Evolutionary conservation across 2,329 filamentous ascomycete genomes (phyloP).

Genomic region (Didymella keratinophila): DNA sequence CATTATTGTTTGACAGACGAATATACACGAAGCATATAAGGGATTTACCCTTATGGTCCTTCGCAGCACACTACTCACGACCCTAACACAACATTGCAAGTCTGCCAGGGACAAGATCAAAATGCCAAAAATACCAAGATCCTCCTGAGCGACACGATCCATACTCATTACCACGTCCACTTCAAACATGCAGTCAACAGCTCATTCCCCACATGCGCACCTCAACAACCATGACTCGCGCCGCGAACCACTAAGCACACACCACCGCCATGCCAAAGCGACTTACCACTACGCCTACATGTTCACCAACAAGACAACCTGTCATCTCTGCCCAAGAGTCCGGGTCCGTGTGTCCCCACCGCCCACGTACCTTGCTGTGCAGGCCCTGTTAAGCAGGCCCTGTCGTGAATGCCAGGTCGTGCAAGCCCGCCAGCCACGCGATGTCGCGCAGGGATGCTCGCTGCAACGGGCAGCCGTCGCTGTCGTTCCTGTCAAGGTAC

Average conservation of each 20-base stretch:
- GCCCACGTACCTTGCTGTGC: background rate
- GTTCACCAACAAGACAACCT: background rate
- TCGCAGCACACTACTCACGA: background rate
- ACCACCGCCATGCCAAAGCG: background rate
- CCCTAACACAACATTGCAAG: background rate
- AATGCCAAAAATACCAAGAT: background rate
- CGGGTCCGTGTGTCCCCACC: constrained; percentile 5
- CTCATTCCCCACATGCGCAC: constrained; percentile 12
- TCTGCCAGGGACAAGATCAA: background rate
- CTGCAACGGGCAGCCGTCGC: constrained; percentile 4
- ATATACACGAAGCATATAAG: background rate
- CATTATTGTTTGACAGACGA: background rate
- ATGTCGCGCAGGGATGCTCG: constrained; percentile 15
- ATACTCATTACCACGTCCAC: background rate
- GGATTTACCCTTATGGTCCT: background rate
- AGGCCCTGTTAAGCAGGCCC: background rate
- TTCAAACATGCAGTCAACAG: background rate
- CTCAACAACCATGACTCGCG: constrained; percentile 15
- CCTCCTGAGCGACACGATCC: background rate
- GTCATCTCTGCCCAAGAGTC: background rate
- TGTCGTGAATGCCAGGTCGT: no score
- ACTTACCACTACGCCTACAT: background rate
- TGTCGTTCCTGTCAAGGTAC: constrained; percentile 14
- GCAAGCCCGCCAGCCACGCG: constrained; percentile 8
- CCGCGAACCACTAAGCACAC: constrained; percentile 9